Base-by-base conservation (phyloP, 352 stramenopile species). In the Pythium aristosporum region DNA sequence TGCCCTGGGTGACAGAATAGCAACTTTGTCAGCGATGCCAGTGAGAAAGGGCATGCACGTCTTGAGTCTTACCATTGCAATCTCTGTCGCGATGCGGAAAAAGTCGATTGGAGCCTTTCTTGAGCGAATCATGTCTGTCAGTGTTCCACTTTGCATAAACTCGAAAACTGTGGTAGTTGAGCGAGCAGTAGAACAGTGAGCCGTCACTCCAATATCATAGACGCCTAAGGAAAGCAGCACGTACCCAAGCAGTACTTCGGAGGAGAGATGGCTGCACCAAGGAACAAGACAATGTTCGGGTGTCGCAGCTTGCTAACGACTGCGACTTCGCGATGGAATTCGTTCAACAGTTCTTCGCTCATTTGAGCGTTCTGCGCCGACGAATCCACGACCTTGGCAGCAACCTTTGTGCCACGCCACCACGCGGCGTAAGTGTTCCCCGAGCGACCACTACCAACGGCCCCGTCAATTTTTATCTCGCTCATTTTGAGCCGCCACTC, bases 141-240 rank as follows among this genome's bases (percentile, higher is more conserved):
- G 67, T 15, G 84, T 91, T n/a, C 84, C 86, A 51, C 91, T 93
- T 56, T 91, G 76, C 86, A 95, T 95, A 46, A 89, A 95, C 67
- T 95, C 84, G 65, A 95, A 95, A 48, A 93, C 83, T 91, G 63
- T 42, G 30, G 25, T 3, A 28, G 11, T 39, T 39, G 34, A 39
- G 8, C 34, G 11, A 39, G 48, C 2, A 47, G 34, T 39, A 10
- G 2, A 10, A 13, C 12, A 55, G 48, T 20, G 21, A 55, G 28
- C 2, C 1, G 6, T 10, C 8, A 21, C 23, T 42, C 5, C 30
- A 23, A 36, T 2, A 39, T 1, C 34, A 39, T 4, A 39, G 9
- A 23, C 48, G 42, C 42, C 16, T 3, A 18, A 41, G 39, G 2
- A 36, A 55, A 41, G n/a, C 30, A 41, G 16, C 30, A 75, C 79